Evolutionary conservation across 805 yeast genomes (phyloP), one percentile per base, ranked within the genome.

Genomic region (Tetrapisispora iriomotensis): DNA sequence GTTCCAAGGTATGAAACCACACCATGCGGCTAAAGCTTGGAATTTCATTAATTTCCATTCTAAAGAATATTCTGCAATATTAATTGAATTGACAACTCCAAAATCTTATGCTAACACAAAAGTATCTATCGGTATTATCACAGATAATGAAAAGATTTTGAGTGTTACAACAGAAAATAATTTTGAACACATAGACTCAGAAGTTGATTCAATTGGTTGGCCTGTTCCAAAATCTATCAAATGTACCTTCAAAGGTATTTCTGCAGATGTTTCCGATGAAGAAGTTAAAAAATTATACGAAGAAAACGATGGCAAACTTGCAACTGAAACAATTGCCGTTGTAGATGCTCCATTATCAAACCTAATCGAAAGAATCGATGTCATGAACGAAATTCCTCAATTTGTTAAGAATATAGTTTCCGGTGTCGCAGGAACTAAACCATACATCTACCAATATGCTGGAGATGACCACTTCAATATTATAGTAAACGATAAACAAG

Each of bases 1-100:
- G 6, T 67, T 86, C 50, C 98, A 92, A 68, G 97, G 97, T 45
- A 88, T 92, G 97, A 92, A 92, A 64, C 98, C 98, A 8, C 96
- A 92, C 63, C 98, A 92, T 64, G 96, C 96, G 26, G 98, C 98
- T 41, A 85, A 94, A 45, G 66, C 86, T 18, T 92, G 98, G 98
- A 92, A 90, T 65, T 92, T 92, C 60, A 64, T 84, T 45, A 82
- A 85, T 64, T 90, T 83, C 72, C 95, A 85, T 58, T 81, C 92
- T 15, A 72, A 77, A 37, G 66, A 77, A 29, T 69, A 72, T 50
- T 70, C 90, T 26, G 94, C 84, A 9, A 78, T 87, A 14, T 73
- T 83, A 48, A 92, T 92, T 96, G 96, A 92, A 63, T 92, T 85
- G 67, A 82, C 88, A 33, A 92, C 98, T 8, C 98, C 98, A 22